Conservation (phyloP, 2,329 filamentous ascomycete species). For the Mycocentrospora acerina region DNA sequence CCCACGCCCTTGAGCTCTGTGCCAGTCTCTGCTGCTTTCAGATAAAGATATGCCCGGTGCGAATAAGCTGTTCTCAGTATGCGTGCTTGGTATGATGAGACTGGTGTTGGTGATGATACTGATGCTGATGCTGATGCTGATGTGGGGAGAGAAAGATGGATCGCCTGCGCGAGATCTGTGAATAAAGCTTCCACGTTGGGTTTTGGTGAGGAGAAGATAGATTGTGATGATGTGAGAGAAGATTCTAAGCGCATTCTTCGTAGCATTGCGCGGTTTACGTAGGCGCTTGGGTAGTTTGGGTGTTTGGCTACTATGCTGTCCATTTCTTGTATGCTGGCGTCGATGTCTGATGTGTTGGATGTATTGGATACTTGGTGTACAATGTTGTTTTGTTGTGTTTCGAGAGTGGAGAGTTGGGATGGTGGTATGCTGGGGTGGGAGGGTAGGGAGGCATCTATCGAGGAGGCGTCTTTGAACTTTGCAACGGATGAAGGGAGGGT, state of each 20-base stretch:
- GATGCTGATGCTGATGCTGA: conserved; percentile 42
- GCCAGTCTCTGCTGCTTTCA: conserved; percentile 43
- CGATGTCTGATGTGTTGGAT: conserved; percentile 13
- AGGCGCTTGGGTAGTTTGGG: conserved; percentile 69
- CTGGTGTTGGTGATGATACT: conserved; percentile 12
- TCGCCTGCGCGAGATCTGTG: conserved; percentile 48
- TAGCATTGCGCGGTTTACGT: conserved; percentile 74
- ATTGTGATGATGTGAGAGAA: conserved; percentile 5
- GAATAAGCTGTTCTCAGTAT: conserved; percentile 71
- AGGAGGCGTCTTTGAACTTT: conserved; percentile 44
- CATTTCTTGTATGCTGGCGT: conserved; percentile 44
- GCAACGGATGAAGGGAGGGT: conserved; percentile 52
- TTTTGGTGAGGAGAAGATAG: conserved; percentile 17
- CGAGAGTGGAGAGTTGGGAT: conserved; percentile 41
- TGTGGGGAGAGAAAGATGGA: conserved; percentile 53
- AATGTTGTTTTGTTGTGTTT: conserved; percentile 50
- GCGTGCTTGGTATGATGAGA: conserved; percentile 66
- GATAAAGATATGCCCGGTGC: conserved; percentile 59
- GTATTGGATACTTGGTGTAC: conserved; percentile 28
- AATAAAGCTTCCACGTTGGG: conserved; percentile 26
- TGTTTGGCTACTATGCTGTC: conserved; percentile 58
- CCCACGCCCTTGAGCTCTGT: conserved; percentile 35
- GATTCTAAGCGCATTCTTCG: conserved; percentile 57
- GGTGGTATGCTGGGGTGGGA: conserved; percentile 44
- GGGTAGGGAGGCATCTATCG: conserved; percentile 47